Evolutionary conservation across 768 basidiomycete species (phyloP).

Genomic region (Candolleomyces aberdarensis): DNA sequence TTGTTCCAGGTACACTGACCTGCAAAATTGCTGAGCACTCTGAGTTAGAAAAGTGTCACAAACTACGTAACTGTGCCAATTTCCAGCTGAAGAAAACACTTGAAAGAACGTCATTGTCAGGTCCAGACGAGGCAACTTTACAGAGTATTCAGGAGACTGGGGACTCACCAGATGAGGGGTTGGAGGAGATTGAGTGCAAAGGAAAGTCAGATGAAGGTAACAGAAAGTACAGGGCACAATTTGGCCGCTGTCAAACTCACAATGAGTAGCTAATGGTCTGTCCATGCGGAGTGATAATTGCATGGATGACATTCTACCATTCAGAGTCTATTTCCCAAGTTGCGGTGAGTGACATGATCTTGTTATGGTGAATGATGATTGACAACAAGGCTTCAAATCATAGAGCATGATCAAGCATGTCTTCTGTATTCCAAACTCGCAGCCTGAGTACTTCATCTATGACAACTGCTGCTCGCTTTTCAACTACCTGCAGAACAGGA

Average conservation of each 20-base stretch:
- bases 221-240: constrained; percentile 17
- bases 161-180: constrained; percentile 5
- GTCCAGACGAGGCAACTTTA: not conserved
- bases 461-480: constrained; percentile 23
- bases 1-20: no score
- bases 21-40: constrained; percentile 19
- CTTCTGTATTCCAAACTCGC: constrained; percentile 16
- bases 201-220: constrained; percentile 17
- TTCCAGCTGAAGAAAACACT: constrained; percentile 19
- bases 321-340: constrained; percentile 23
- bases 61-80: constrained; percentile 14
- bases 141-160: not conserved
- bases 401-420: constrained; percentile 18
- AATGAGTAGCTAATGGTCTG: constrained; percentile 25
- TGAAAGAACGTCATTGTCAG: not conserved
- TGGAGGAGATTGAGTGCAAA: not conserved
- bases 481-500: constrained; percentile 8
- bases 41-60: constrained; percentile 15
- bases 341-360: constrained; percentile 12
- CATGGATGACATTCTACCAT: constrained; percentile 23
- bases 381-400: not conserved
- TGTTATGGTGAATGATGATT: not conserved
- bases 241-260: constrained; percentile 26
- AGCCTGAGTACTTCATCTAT: constrained; percentile 21
- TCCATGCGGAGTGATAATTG: constrained; percentile 25